Base-by-base conservation (phyloP, 306 rosid species). In the Fagus sylvatica region DNA sequence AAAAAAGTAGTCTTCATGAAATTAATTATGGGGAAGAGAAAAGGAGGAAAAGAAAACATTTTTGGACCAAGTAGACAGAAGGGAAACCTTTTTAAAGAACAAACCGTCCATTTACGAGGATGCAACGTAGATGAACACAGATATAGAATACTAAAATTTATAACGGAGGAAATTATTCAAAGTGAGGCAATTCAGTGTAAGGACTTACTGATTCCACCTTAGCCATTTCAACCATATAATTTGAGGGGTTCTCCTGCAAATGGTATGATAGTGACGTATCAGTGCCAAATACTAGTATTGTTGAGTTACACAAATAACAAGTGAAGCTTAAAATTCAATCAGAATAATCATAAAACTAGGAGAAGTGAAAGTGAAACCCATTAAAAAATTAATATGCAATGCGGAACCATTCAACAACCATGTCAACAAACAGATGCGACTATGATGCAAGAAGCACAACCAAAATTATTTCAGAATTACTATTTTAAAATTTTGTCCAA, bases 151-250 rank as follows among this genome's bases (percentile, higher is more conserved):
- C 71, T 17, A 62, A 55, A 64, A 72, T 51, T 71, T 1, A 70
- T 12, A 84, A 6, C 71, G 54, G 30, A 78, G 49, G 37, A 69
- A 22, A 82, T 11, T 64, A 53, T 33, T 72, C 71, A 59, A 76
- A 59, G 48, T 8, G 49, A 37, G 40, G 71, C 37, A 53, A 72
- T 73, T 68, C 76, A 68, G 70, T 79, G 39, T 70, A 78, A 69
- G 77, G 72, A 87, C 98, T 92, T 78, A 93, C 98, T 37, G 91
- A 85, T 85, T 89, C 89, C 81, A 85, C 78, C 76, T 75, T 85
- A 6, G 98, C 86, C 90, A 93, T 86, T 88, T 91, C 99, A 79
- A 91, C 91, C 99, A 96, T 86, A 79, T 76, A 96, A 78, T 74
- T 84, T 11, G 98, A 88, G 37, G 96, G 96, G 15, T 81, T 84